These are phyloP conservation scores for Termitomyces sp. DNA, from an alignment of 768 basidiomycete species.

Conservation along the genomic window DNA sequence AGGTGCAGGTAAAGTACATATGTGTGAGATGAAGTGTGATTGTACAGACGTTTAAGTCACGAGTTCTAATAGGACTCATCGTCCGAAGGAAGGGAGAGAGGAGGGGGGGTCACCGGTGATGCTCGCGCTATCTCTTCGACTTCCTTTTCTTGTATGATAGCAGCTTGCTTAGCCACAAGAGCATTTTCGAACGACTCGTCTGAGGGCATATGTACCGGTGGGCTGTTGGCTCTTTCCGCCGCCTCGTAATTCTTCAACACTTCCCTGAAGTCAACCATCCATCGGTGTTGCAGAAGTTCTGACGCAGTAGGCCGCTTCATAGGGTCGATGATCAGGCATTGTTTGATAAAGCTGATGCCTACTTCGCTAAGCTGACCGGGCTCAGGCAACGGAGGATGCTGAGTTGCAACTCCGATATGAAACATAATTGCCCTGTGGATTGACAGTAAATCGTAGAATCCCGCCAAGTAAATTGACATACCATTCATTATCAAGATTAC, in stretches of 20 bases:
- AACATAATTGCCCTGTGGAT: slow-evolving; percentile 95
- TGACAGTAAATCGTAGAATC: neutral
- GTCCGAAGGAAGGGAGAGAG: slow-evolving; percentile 21
- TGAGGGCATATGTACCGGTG: slow-evolving; percentile 38
- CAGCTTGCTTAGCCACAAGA: slow-evolving; percentile 50
- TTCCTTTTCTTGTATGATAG: slow-evolving; percentile 55
- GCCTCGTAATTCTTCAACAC: slow-evolving; percentile 66
- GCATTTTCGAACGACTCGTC: slow-evolving; percentile 48
- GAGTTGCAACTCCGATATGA: slow-evolving; percentile 94
- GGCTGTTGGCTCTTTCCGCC: slow-evolving; percentile 47
- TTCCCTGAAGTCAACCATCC: slow-evolving; percentile 84
- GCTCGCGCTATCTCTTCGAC: slow-evolving; percentile 47
- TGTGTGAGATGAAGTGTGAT: neutral
- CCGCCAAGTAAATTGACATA: slow-evolving; percentile 26
- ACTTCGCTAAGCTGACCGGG: slow-evolving; percentile 80
- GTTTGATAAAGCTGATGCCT: slow-evolving; percentile 92
- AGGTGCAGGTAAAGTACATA: neutral
- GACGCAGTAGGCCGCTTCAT: slow-evolving; percentile 75
- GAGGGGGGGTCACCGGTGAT: slow-evolving; percentile 46
- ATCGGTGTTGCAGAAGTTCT: slow-evolving; percentile 83
- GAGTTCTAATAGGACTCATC: slow-evolving; percentile 3
- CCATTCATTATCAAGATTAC: slow-evolving; percentile 99
- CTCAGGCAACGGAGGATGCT: slow-evolving; percentile 94
- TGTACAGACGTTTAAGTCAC: neutral
- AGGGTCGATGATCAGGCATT: slow-evolving; percentile 86